Evolutionary conservation across 371 early-diverging fungal genomes (phyloP).

Genomic region (Apophysomyces variabilis): DNA sequence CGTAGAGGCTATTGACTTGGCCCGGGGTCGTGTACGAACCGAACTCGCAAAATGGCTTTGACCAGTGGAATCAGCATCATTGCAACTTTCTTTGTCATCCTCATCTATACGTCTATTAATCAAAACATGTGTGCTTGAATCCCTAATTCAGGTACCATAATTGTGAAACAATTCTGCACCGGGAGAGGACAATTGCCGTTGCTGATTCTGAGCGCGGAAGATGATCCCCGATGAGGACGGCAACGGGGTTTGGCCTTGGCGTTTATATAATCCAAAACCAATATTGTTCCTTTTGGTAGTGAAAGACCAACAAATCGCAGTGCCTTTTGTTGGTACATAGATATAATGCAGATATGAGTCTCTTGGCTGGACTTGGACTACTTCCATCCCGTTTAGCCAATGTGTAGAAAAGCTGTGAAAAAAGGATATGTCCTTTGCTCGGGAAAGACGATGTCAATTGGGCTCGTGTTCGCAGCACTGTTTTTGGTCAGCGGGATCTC

Average conservation of each 20-base stretch:
- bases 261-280: constrained; percentile 50
- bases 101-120: background rate
- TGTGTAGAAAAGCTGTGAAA: background rate
- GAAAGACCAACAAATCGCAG: constrained; percentile 89
- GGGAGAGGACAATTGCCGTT: constrained; percentile 20
- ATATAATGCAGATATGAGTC: constrained; percentile 86
- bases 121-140: background rate
- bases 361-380: constrained; percentile 81
- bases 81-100: background rate
- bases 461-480: background rate
- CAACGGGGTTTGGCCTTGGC: background rate
- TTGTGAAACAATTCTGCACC: background rate
- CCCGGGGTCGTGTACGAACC: constrained; percentile 7
- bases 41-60: background rate
- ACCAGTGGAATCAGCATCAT: background rate
- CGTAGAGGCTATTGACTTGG: constrained; percentile 28
- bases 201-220: constrained; percentile 20
- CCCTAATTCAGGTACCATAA: too few relatives aligned
- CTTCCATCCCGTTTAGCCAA: constrained; percentile 63
- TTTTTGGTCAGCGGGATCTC: background rate
- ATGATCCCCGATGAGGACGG: constrained; percentile 23
- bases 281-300: constrained; percentile 88
- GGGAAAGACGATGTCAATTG: too few relatives aligned
- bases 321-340: constrained; percentile 68
- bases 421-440: background rate